Conservation (phyloP, 2,329 filamentous ascomycete genomes). For the Curvularia hawaiiensis region DNA sequence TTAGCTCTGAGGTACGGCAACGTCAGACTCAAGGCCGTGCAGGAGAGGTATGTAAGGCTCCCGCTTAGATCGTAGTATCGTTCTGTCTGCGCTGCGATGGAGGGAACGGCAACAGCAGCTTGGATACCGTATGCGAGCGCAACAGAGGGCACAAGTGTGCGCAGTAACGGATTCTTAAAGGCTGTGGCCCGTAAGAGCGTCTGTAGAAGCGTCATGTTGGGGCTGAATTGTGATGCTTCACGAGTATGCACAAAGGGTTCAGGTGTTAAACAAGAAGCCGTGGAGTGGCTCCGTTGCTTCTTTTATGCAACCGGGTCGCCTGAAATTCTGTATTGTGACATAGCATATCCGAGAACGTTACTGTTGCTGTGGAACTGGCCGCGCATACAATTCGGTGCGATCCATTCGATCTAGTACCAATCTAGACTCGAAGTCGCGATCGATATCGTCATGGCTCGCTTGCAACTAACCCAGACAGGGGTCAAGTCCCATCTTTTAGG, state of each 20-base stretch:
- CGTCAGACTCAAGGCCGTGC: conserved; percentile 65
- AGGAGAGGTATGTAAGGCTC: conserved; percentile 68
- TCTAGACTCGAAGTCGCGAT: conserved; percentile 31
- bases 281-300: background rate
- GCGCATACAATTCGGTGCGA: background rate
- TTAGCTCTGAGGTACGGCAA: conserved; percentile 64
- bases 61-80: conserved; percentile 72
- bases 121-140: conserved; percentile 68
- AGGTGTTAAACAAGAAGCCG: background rate
- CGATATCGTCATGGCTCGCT: conserved; percentile 35
- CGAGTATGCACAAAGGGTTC: background rate
- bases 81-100: conserved; percentile 64
- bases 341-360: background rate
- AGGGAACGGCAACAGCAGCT: conserved; percentile 65
- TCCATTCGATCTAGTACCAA: conserved; percentile 22
- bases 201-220: conserved; percentile 46
- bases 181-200: conserved; percentile 64
- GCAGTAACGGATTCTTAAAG: conserved; percentile 66
- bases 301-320: background rate
- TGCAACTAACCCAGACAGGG: conserved; percentile 7
- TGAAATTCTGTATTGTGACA: background rate
- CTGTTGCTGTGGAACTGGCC: background rate
- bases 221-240: background rate
- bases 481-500: background rate
- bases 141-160: conserved; percentile 66